Evolutionary conservation across 2,329 filamentous ascomycete genomes (phyloP).

Genomic region (Stachybotrys chartarum): DNA sequence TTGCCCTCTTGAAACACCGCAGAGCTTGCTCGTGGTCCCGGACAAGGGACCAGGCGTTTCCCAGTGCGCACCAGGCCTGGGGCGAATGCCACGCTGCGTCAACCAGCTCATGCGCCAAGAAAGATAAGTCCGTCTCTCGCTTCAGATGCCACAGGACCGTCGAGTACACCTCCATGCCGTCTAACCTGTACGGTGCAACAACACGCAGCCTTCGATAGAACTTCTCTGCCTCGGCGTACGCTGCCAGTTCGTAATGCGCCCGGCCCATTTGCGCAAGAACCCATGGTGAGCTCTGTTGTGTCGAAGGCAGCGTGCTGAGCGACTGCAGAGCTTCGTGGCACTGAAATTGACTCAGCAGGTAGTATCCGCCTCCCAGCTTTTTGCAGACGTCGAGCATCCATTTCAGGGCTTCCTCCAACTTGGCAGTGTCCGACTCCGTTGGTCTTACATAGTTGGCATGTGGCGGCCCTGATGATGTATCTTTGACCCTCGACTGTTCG

Average conservation of each 20-base stretch:
- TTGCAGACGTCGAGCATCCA: constrained; percentile 74
- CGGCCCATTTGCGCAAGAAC: constrained; percentile 85
- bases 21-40: constrained; percentile 92
- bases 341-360: constrained; percentile 70
- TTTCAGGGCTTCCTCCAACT: constrained; percentile 67
- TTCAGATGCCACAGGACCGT: constrained; percentile 99
- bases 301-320: constrained; percentile 62
- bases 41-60: constrained; percentile 89
- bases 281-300: constrained; percentile 87
- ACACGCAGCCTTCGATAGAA: constrained; percentile 75
- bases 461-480: constrained; percentile 23
- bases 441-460: constrained; percentile 20
- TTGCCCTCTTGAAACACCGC: constrained; percentile 89
- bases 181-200: constrained; percentile 72
- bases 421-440: constrained; percentile 47
- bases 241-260: constrained; percentile 83
- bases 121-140: constrained; percentile 83
- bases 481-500: constrained; percentile 44
- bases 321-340: constrained; percentile 69
- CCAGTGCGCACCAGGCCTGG: constrained; percentile 91
- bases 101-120: constrained; percentile 82
- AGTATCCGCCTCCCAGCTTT: constrained; percentile 76
- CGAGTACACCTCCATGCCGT: constrained; percentile 98
- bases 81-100: constrained; percentile 84
- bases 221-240: constrained; percentile 80